Conservation (phyloP, 1,284 basidiomycete species). For the Trichosporon asahii region DNA sequence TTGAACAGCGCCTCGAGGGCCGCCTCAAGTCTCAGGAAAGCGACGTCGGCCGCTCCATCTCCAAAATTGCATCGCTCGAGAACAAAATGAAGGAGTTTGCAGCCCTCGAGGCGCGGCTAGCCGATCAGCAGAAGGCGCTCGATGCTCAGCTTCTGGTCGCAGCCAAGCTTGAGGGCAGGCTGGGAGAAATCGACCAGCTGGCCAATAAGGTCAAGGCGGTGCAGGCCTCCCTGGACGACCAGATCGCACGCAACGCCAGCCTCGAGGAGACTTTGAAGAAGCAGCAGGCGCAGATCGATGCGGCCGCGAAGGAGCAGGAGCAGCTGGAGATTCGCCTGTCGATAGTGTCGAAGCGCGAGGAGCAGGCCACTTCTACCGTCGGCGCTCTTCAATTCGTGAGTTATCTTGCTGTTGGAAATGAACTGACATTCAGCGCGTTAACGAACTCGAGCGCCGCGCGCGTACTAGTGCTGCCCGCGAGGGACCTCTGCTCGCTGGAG, state of each 20-base stretch:
- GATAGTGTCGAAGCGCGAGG: conserved; percentile 1
- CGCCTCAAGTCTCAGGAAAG: conserved; percentile 5
- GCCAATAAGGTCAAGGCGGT: background rate
- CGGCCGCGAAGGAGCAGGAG: background rate
- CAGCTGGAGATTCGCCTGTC: background rate
- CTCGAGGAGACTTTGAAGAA: background rate
- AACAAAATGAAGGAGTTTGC: conserved; percentile 4
- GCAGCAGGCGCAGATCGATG: background rate
- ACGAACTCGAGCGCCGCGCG: conserved; percentile 2
- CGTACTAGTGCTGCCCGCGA: conserved; percentile 3
- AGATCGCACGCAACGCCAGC: background rate
- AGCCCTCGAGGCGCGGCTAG: background rate
- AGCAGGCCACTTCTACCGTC: background rate
- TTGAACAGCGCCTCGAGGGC: conserved; percentile 1
- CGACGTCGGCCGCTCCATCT: conserved; percentile 1
- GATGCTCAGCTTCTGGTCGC: background rate
- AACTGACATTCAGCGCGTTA: background rate
- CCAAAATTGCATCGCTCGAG: conserved; percentile 1
- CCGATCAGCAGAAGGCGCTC: conserved; percentile 2
- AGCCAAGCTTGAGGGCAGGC: background rate
- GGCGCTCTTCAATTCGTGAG: conserved; percentile 3
- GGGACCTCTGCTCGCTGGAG: background rate
- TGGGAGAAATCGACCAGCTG: background rate
- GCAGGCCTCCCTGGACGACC: background rate
- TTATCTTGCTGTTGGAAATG: background rate